Evolutionary conservation across 2,329 filamentous ascomycete genomes (phyloP).

Genomic region (Fusarium anguioides): DNA sequence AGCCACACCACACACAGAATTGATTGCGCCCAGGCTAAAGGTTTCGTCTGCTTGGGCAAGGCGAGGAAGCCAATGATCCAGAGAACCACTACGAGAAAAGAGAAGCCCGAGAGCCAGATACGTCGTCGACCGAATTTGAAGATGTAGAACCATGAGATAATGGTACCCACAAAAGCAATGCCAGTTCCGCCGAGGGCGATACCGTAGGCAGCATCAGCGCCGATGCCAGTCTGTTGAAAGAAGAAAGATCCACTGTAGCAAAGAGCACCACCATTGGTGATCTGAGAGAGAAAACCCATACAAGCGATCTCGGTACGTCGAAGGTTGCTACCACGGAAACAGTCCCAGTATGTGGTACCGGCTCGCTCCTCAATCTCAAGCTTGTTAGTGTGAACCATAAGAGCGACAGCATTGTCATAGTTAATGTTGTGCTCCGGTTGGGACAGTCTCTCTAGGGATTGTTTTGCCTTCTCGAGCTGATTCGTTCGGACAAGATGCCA

Average conservation of each 20-base stretch:
- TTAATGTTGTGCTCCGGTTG: slow-evolving; percentile 50
- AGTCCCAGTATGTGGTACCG: slow-evolving; percentile 57
- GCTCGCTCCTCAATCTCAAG: slow-evolving; percentile 55
- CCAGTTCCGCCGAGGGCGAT: slow-evolving; percentile 57
- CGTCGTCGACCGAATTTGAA: slow-evolving; percentile 55
- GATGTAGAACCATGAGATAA: slow-evolving; percentile 58
- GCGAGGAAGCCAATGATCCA: slow-evolving; percentile 57
- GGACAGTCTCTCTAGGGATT: slow-evolving; percentile 48
- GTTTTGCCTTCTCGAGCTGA: slow-evolving; percentile 49
- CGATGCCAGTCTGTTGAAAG: slow-evolving; percentile 58
- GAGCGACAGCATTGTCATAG: slow-evolving; percentile 52
- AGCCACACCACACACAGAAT: slow-evolving; percentile 58
- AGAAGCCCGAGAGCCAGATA: slow-evolving; percentile 56
- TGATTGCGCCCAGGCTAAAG: slow-evolving; percentile 55
- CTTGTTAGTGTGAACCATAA: slow-evolving; percentile 59
- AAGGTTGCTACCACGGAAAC: slow-evolving; percentile 60
- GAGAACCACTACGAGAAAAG: slow-evolving; percentile 52
- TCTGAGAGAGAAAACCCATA: slow-evolving; percentile 56
- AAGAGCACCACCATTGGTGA: slow-evolving; percentile 54
- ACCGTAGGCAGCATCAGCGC: slow-evolving; percentile 51
- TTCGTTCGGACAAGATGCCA: slow-evolving; percentile 52
- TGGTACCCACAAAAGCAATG: slow-evolving; percentile 57
- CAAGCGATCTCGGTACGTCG: slow-evolving; percentile 59
- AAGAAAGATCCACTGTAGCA: slow-evolving; percentile 59
- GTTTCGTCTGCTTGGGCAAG: slow-evolving; percentile 49